Evolutionary conservation across 2,329 filamentous ascomycete genomes (phyloP).

Genomic region (Beauveria medogensis): DNA sequence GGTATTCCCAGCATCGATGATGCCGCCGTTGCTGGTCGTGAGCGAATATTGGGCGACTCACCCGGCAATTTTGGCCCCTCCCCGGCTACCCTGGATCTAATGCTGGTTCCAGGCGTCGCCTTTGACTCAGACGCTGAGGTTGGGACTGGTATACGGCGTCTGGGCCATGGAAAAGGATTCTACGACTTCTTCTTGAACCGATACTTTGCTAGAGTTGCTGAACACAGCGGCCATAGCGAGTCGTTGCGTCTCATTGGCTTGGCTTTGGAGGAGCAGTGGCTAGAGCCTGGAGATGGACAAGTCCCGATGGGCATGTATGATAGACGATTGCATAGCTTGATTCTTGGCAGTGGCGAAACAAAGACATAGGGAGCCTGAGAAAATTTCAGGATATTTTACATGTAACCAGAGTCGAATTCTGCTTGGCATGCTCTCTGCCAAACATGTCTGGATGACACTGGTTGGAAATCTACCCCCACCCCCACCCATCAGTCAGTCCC

Average conservation of each 20-base stretch:
- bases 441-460: neutral
- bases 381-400: no score
- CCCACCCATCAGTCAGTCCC: neutral
- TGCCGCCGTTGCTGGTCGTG: slow-evolving; percentile 55
- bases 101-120: slow-evolving; percentile 86
- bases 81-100: slow-evolving; percentile 61
- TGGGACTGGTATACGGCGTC: slow-evolving; percentile 54
- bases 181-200: slow-evolving; percentile 88
- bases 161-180: slow-evolving; percentile 94
- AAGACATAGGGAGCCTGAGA: slow-evolving; percentile 19
- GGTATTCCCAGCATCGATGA: slow-evolving; percentile 80
- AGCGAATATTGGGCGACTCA: slow-evolving; percentile 65
- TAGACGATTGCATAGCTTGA: slow-evolving; percentile 68
- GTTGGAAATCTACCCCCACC: neutral
- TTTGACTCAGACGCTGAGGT: slow-evolving; percentile 60
- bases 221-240: slow-evolving; percentile 25
- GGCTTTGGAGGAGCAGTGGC: slow-evolving; percentile 77
- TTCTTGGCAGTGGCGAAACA: slow-evolving; percentile 62
- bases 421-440: neutral
- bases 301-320: slow-evolving; percentile 73
- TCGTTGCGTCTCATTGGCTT: slow-evolving; percentile 60
- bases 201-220: slow-evolving; percentile 46
- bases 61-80: slow-evolving; percentile 28
- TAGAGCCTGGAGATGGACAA: slow-evolving; percentile 48
- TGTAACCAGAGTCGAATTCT: no score